Conservation (phyloP, 1,284 basidiomycete genomes). For the Neonothopanus nambi region DNA sequence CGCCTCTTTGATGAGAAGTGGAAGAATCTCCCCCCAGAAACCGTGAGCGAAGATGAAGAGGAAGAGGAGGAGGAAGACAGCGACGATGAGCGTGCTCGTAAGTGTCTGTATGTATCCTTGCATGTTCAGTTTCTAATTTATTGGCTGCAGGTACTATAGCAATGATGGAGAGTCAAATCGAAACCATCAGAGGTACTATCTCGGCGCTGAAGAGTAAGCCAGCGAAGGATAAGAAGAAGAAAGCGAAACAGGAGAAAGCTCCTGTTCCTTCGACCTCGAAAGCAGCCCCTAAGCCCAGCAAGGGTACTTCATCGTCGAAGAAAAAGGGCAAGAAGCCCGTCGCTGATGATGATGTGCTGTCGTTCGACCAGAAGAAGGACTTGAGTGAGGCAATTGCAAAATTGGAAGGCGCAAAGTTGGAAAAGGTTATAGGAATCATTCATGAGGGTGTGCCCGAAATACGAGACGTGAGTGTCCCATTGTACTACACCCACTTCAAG, state of each 20-base stretch:
- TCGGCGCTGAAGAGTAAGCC: constrained; percentile 61
- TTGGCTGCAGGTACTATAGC: constrained; percentile 60
- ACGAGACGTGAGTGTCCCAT: constrained; percentile 68
- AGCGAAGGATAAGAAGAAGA: constrained; percentile 62
- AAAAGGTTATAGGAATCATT: constrained; percentile 89
- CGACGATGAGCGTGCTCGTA: constrained; percentile 60
- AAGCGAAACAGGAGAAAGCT: constrained; percentile 47
- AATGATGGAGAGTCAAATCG: constrained; percentile 73
- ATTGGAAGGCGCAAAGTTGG: constrained; percentile 76
- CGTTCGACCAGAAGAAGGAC: constrained; percentile 95
- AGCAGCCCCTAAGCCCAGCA: constrained; percentile 45
- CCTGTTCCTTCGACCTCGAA: constrained; percentile 67
- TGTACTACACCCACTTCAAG: constrained; percentile 16
- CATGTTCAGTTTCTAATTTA: constrained; percentile 16
- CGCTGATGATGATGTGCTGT: constrained; percentile 71
- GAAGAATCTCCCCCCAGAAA: constrained; percentile 72
- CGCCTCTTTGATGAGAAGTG: constrained; percentile 91
- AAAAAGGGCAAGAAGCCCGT: constrained; percentile 57
- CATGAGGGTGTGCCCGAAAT: constrained; percentile 88
- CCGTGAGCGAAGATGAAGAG: constrained; percentile 44
- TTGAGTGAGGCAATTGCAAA: constrained; percentile 88
- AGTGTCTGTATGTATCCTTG: constrained; percentile 24
- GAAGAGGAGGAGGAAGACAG: constrained; percentile 48
- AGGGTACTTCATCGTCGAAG: constrained; percentile 41
- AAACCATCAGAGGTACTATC: constrained; percentile 66